These are phyloP conservation scores for Phytophthora podocarpi DNA, from an alignment of 352 stramenopile species.

Conservation along the genomic window DNA sequence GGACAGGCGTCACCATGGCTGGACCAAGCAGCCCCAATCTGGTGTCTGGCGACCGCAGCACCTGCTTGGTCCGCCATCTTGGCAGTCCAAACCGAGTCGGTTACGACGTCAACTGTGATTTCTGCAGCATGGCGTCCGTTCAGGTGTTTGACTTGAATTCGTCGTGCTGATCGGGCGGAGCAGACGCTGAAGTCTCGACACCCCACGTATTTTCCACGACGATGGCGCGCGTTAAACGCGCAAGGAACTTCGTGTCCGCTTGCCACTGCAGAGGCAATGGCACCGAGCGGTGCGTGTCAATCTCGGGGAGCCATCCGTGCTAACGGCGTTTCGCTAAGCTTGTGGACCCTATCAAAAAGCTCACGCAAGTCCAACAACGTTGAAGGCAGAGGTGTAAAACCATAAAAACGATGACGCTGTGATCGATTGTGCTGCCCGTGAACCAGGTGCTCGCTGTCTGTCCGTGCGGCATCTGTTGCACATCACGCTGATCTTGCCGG, in stretches of 20 bases:
- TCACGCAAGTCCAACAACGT: not conserved
- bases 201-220: slow-evolving; percentile 13
- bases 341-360: not conserved
- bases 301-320: too few species aligned
- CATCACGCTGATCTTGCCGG: slow-evolving; percentile 15
- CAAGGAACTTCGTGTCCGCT: slow-evolving; percentile 9
- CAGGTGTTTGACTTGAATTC: not conserved
- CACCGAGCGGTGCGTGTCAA: too few species aligned
- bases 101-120: slow-evolving; percentile 8
- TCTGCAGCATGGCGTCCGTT: not conserved
- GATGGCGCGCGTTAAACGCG: slow-evolving; percentile 18
- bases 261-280: slow-evolving; percentile 24
- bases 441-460: slow-evolving; percentile 21
- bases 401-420: slow-evolving; percentile 24
- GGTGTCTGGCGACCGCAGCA: too few species aligned
- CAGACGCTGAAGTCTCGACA: slow-evolving; percentile 16
- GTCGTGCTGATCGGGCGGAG: slow-evolving; percentile 17
- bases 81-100: not conserved
- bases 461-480: slow-evolving; percentile 21
- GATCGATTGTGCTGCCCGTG: slow-evolving; percentile 25
- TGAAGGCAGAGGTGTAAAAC: slow-evolving; percentile 4
- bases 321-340: not conserved
- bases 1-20: not conserved
- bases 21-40: too few species aligned
- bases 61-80: slow-evolving; percentile 20